Conservation (phyloP, 2,329 filamentous ascomycete genomes). For the Pseudogymnoascus sp. region DNA sequence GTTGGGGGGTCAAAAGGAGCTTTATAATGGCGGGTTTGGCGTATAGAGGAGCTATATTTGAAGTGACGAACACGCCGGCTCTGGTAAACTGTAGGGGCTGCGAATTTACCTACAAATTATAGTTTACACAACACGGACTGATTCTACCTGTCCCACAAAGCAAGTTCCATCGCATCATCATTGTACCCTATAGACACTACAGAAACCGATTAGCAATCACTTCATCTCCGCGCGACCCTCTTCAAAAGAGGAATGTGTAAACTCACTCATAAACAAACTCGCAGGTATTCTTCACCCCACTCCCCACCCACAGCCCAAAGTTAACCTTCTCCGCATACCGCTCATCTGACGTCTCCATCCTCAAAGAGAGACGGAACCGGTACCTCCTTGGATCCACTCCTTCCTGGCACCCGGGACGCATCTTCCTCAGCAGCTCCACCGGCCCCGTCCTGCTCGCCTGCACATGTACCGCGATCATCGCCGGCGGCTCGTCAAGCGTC, state of each 20-base stretch:
- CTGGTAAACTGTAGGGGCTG: background rate
- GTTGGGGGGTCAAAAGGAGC: background rate
- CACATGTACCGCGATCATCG: slow-evolving; percentile 39
- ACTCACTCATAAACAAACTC: slow-evolving; percentile 40
- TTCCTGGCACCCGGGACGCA: slow-evolving; percentile 21
- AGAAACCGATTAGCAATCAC: background rate
- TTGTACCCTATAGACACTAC: background rate
- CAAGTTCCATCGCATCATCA: background rate
- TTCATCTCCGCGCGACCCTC: background rate
- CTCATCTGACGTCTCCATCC: slow-evolving; percentile 42
- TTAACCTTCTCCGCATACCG: slow-evolving; percentile 42
- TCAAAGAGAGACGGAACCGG: slow-evolving; percentile 41
- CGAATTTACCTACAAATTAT: background rate
- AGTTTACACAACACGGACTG: background rate
- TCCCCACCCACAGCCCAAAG: slow-evolving; percentile 42
- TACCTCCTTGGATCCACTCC: slow-evolving; percentile 29
- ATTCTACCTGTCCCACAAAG: background rate
- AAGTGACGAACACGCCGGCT: background rate
- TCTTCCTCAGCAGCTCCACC: slow-evolving; percentile 28
- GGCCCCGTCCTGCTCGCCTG: slow-evolving; percentile 41
- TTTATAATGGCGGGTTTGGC: background rate
- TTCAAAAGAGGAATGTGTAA: background rate
- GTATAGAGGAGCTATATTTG: background rate
- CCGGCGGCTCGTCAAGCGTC: slow-evolving; percentile 39
- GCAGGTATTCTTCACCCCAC: slow-evolving; percentile 38